A percentile compares a stretch with the other conserved stretches of the same genome.
phyloP scores from a whole-genome alignment of 176 grass and related monocot genomes.

The Microstegium vimineum region DNA sequence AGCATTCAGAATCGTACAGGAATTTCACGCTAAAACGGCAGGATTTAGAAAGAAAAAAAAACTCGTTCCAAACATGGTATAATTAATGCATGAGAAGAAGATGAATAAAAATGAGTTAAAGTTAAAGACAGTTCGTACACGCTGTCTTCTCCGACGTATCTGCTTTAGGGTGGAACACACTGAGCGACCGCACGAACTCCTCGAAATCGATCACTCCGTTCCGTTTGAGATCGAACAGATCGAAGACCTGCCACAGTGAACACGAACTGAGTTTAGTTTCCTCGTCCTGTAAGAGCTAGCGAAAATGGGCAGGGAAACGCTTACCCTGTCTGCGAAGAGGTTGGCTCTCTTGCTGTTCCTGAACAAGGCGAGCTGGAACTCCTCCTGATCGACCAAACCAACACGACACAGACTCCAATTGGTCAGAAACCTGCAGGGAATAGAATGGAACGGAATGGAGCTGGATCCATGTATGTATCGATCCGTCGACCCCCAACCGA shows the following conservation, averaged over 20 bases:
- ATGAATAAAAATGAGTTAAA: neutral
- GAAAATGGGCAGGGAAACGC: neutral
- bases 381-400: constrained; percentile 42
- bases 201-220: constrained; percentile 77
- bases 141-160: constrained; percentile 46
- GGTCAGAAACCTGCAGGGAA: neutral
- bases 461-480: too few relatives aligned
- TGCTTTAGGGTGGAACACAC: constrained; percentile 58
- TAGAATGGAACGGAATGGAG: neutral
- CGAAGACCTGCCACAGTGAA: constrained; percentile 44
- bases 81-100: neutral
- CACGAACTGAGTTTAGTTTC: neutral
- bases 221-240: constrained; percentile 67
- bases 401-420: neutral
- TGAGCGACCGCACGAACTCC: constrained; percentile 74
- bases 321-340: constrained; percentile 73
- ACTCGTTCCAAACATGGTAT: neutral
- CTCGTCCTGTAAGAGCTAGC: neutral
- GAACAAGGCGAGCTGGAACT: constrained; percentile 69
- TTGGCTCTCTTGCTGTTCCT: constrained; percentile 56
- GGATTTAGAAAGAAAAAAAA: too few relatives aligned
- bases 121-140: constrained; percentile 31
- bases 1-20: neutral
- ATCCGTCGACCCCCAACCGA: neutral
- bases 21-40: neutral